phyloP scores from a whole-genome alignment of 2,329 filamentous ascomycete species.

The Aspergillus tubingensis region DNA sequence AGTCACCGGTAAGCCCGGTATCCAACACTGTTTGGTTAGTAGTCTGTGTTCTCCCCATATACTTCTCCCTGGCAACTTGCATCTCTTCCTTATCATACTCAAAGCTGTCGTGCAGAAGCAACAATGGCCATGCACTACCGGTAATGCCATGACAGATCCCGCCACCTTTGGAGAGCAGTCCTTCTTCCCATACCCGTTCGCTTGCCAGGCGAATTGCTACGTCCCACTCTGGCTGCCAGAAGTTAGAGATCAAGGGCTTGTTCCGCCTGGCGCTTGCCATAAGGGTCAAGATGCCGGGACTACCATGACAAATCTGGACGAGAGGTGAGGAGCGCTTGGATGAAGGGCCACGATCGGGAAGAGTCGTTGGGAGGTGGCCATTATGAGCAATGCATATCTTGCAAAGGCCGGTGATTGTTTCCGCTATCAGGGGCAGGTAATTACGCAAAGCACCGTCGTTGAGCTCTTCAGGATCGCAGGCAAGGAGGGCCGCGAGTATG shows the following conservation, averaged over 20 bases:
- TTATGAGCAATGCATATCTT: conserved; percentile 35
- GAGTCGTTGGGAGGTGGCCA: conserved; percentile 42
- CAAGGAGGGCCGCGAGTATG: conserved; percentile 40
- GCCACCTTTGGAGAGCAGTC: conserved; percentile 44
- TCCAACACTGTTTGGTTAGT: conserved; percentile 2
- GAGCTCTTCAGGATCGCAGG: conserved; percentile 36
- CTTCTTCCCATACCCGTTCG: conserved; percentile 44
- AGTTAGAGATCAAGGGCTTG: conserved; percentile 23
- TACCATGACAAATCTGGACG: conserved; percentile 47
- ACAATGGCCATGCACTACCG: conserved; percentile 45
- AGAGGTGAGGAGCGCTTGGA: conserved; percentile 29
- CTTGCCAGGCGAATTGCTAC: conserved; percentile 35
- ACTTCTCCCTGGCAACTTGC: conserved; percentile 25
- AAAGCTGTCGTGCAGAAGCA: conserved; percentile 40
- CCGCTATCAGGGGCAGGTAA: conserved; percentile 36
- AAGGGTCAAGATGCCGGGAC: conserved; percentile 41
- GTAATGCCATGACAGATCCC: conserved; percentile 45
- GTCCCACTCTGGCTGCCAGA: conserved; percentile 45
- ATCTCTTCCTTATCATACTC: conserved; percentile 33
- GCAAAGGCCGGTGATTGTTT: conserved; percentile 41
- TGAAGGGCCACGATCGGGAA: conserved; percentile 30
- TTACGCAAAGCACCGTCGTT: conserved; percentile 20
- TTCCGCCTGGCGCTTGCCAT: conserved; percentile 37
- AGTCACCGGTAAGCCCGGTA: conserved; percentile 32
- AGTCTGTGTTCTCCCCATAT: conserved; percentile 18